Percentiles rank a stretch among this genome's conserved stretches.
Conservation (phyloP, 331 rosid species). For the Quercus lobata region DNA sequence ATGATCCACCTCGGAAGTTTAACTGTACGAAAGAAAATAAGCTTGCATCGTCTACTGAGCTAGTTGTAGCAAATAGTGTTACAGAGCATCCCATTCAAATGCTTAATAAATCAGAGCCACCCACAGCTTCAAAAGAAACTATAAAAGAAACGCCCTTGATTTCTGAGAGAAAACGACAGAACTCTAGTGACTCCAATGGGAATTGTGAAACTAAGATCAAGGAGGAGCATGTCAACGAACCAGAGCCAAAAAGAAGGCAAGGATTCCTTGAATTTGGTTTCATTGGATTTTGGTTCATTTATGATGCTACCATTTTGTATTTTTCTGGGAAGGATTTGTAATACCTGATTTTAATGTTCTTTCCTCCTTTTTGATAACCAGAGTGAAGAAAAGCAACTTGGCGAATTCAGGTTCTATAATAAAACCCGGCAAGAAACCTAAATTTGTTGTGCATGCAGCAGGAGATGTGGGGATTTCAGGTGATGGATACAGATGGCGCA, state of each 20-base stretch:
- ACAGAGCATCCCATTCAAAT: constrained; percentile 29
- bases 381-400: constrained; percentile 68
- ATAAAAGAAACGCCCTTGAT: constrained; percentile 34
- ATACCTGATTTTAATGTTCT: constrained; percentile 19
- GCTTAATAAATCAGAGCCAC: constrained; percentile 44
- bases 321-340: constrained; percentile 10
- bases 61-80: constrained; percentile 34
- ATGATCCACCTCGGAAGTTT: constrained; percentile 74
- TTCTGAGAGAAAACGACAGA: constrained; percentile 52
- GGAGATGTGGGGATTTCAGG: constrained; percentile 92
- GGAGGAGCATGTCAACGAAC: constrained; percentile 53
- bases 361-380: constrained; percentile 36
- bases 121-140: constrained; percentile 55
- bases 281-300: neutral
- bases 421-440: constrained; percentile 79
- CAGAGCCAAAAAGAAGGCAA: constrained; percentile 71
- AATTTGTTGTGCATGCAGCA: constrained; percentile 87
- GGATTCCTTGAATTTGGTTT: constrained; percentile 26
- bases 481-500: constrained; percentile 98
- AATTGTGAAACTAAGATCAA: constrained; percentile 46
- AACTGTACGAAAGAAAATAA: constrained; percentile 49
- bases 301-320: neutral
- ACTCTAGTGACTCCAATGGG: constrained; percentile 35
- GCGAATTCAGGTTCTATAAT: constrained; percentile 37
- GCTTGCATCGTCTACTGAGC: constrained; percentile 37